Base-by-base conservation (phyloP, 2,329 filamentous ascomycete genomes). In the Aspergillus cejpii region DNA sequence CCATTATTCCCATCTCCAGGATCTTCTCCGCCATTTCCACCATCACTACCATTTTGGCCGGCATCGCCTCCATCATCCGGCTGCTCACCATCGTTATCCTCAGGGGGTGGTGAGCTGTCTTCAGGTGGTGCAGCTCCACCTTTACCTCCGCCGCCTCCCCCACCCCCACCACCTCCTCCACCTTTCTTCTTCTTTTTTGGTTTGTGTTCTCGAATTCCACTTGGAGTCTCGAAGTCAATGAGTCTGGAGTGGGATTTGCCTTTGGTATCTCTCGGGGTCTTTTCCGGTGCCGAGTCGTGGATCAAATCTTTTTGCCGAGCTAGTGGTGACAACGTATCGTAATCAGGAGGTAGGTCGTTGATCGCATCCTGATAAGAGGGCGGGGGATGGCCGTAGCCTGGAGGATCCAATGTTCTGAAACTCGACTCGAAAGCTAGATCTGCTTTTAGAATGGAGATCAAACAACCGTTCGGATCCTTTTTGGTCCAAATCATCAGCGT, bases 11-110 rank as follows among this genome's bases (percentile, higher is more conserved):
- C 58, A 54, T 57, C 65, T 14, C 56, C 64, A 36, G 62, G 45
- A 23, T 54, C 55, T 10, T 56, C 61, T 23, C 75, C 71, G 37
- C 73, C 69, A 37, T 70, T 64, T 23, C 59, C 65, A 24, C 72
- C 73, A 33, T 36, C 54, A 24, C 72, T 73, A 33, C 36, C 52
- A 15, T 45, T 52, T 12, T 44, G 41, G 2, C 44, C 49, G 14
- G 48, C 45, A 10, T 50, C 51, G 7, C 37, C 39, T 6, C 39
- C 45, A 14, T 49, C 48, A 12, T 55, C 46, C 2, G 20, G 39
- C 21, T 50, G 49, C 34, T 58, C 50, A 17, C 47, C 53, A 11
- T 46, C 47, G 10, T 58, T 57, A 17, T 61, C 56, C 21, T 51
- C 43, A 8, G 60, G 61, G 36, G 43, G 53, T 11, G 45, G 49